Percentiles rank a stretch among this genome's conserved stretches.
Conservation (phyloP, 768 basidiomycete species). For the Suillus paluster region DNA sequence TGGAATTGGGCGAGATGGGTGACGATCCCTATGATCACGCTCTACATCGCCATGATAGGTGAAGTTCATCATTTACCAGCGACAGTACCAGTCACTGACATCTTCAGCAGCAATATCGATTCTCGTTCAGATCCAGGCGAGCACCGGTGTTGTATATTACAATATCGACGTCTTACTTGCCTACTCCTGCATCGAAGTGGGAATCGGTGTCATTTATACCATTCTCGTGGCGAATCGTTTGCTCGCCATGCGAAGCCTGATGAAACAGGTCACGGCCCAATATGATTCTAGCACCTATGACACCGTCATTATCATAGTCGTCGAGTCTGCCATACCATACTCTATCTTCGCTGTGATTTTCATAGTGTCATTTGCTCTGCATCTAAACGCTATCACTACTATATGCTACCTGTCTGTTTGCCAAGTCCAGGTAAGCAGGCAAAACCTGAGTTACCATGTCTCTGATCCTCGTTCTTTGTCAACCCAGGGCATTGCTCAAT, state of each 20-base stretch:
- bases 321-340: slow-evolving; percentile 41
- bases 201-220: slow-evolving; percentile 35
- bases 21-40: slow-evolving; percentile 19
- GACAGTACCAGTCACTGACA: neutral
- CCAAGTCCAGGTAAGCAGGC: no score
- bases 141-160: slow-evolving; percentile 20
- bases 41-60: slow-evolving; percentile 22
- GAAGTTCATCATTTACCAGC: neutral
- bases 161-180: slow-evolving; percentile 25
- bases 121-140: slow-evolving; percentile 18
- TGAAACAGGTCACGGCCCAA: slow-evolving; percentile 17
- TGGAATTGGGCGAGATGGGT: slow-evolving; percentile 18
- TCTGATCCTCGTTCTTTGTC: no score
- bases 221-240: slow-evolving; percentile 35
- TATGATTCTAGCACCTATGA: slow-evolving; percentile 27
- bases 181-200: slow-evolving; percentile 35
- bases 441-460: no score
- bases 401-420: neutral
- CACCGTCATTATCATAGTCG: slow-evolving; percentile 33
- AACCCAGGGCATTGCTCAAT: no score
- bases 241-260: slow-evolving; percentile 21
- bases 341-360: slow-evolving; percentile 32
- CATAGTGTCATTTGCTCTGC: slow-evolving; percentile 33
- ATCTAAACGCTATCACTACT: slow-evolving; percentile 11
- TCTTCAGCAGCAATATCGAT: slow-evolving; percentile 17